phyloP scores from a whole-genome alignment of 768 basidiomycete species.

The Dentipellis fragilis region DNA sequence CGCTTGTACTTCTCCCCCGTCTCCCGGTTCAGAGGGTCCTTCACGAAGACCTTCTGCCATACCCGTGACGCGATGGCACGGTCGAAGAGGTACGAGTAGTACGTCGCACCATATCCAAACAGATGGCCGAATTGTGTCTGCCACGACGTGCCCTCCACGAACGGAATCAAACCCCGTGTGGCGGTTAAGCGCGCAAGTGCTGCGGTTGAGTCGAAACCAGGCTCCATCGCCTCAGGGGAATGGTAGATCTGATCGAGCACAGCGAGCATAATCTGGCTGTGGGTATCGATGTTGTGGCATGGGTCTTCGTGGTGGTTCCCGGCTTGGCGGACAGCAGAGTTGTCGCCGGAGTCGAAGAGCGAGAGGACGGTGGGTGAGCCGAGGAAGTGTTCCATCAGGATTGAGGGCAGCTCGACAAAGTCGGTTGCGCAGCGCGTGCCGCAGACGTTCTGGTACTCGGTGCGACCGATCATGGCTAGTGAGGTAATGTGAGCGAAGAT shows the following conservation, averaged over 20 bases:
- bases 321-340: constrained; percentile 29
- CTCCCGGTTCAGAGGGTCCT: constrained; percentile 56
- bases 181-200: constrained; percentile 53
- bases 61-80: constrained; percentile 92
- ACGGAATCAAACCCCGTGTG: constrained; percentile 69
- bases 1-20: constrained; percentile 75
- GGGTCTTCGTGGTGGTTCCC: constrained; percentile 69
- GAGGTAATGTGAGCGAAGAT: constrained; percentile 1
- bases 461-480: constrained; percentile 93
- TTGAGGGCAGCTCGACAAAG: constrained; percentile 95
- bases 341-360: constrained; percentile 56
- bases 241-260: constrained; percentile 87
- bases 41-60: constrained; percentile 66
- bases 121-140: constrained; percentile 95
- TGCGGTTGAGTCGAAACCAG: constrained; percentile 64
- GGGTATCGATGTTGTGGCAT: constrained; percentile 78
- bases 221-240: constrained; percentile 45
- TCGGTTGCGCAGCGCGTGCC: constrained; percentile 98
- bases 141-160: constrained; percentile 79
- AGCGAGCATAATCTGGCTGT: constrained; percentile 84
- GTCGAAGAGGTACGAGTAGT: constrained; percentile 96
- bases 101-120: constrained; percentile 94
- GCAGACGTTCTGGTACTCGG: constrained; percentile 95
- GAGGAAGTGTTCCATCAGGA: constrained; percentile 97
- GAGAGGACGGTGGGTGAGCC: constrained; percentile 76